phyloP scores from a whole-genome alignment of 2,329 filamentous ascomycete genomes.

The Cytospora piceicola region DNA sequence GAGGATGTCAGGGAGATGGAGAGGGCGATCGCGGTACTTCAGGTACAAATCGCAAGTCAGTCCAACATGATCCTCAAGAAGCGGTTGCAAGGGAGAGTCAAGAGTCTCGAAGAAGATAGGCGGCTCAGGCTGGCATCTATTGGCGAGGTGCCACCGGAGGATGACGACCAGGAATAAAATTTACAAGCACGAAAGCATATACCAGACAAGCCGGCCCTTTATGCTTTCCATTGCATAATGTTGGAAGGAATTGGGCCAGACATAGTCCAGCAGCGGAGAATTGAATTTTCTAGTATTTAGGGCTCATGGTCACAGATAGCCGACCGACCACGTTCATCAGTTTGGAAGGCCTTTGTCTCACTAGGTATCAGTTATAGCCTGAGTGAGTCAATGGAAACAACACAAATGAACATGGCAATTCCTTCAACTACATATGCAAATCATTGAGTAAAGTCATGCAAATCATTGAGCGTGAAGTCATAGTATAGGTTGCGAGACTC shows the following conservation, averaged over 20 bases:
- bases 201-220: neutral
- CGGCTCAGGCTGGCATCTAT: constrained; percentile 43
- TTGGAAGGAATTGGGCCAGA: neutral
- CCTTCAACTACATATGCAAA: neutral
- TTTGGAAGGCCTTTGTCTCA: neutral
- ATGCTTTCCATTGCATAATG: neutral
- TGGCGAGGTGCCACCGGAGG: constrained; percentile 37
- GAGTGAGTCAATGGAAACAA: neutral
- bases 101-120: constrained; percentile 47
- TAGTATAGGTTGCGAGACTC: neutral
- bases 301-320: neutral
- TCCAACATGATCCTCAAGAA: constrained; percentile 53
- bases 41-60: constrained; percentile 49
- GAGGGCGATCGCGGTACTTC: constrained; percentile 52
- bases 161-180: constrained; percentile 36
- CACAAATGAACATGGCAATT: neutral
- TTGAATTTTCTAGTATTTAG: neutral
- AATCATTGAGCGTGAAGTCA: neutral
- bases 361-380: neutral
- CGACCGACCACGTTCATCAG: neutral
- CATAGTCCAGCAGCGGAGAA: too few relatives aligned
- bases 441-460: too few relatives aligned
- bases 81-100: constrained; percentile 55
- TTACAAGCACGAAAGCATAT: neutral
- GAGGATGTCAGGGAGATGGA: constrained; percentile 59